phyloP scores from a whole-genome alignment of 176 grass and related monocot species.

The Zizania latifolia region DNA sequence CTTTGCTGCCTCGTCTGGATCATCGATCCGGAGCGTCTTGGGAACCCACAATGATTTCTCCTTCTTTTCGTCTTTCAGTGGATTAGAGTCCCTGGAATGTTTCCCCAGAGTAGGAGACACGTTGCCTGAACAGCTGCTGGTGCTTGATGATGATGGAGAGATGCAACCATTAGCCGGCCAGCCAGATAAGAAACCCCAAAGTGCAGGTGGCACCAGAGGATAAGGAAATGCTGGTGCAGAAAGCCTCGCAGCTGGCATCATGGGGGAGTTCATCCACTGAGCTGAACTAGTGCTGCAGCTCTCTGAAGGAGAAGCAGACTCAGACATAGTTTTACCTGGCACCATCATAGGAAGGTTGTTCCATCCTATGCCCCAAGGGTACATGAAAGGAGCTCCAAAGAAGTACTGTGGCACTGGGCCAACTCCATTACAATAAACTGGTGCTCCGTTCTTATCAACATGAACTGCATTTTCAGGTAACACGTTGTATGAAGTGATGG shows the following conservation, averaged over 20 bases:
- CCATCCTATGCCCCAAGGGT: constrained; percentile 71
- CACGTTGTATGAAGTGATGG: constrained; percentile 31
- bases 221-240: constrained; percentile 56
- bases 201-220: constrained; percentile 64
- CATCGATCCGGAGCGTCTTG: constrained; percentile 85
- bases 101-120: constrained; percentile 77
- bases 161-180: constrained; percentile 44
- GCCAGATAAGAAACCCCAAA: constrained; percentile 59
- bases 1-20: constrained; percentile 86
- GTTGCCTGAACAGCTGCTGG: constrained; percentile 59
- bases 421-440: constrained; percentile 49
- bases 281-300: constrained; percentile 38
- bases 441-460: constrained; percentile 29
- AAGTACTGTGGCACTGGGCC: constrained; percentile 57
- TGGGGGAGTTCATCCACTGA: constrained; percentile 44
- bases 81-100: constrained; percentile 63
- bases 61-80: constrained; percentile 41
- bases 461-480: constrained; percentile 21
- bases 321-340: constrained; percentile 22
- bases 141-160: constrained; percentile 60
- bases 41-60: constrained; percentile 86
- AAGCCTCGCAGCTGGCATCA: constrained; percentile 38
- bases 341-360: constrained; percentile 45
- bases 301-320: constrained; percentile 28
- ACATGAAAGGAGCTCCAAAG: constrained; percentile 60